A percentile compares a stretch with the other conserved stretches of the same genome.
These are phyloP conservation scores for Aspergillus fumigatus DNA, from an alignment of 2,329 filamentous ascomycete genomes.

Conservation along the genomic window DNA sequence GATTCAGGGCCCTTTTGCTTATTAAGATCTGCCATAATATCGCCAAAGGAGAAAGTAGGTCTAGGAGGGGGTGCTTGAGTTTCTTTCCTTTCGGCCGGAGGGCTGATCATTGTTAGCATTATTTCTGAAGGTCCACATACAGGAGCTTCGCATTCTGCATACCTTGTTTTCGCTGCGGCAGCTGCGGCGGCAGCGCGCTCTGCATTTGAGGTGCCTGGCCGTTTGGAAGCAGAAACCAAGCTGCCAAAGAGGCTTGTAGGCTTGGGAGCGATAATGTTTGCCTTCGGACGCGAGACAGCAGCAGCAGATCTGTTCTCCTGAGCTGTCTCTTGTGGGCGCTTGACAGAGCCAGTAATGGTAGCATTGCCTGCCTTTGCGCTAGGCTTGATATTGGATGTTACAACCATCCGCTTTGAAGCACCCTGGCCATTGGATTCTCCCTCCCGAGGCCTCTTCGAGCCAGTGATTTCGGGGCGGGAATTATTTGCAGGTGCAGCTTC, in stretches of 20 bases:
- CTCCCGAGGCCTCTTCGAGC: constrained; percentile 38
- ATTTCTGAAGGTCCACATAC: background rate
- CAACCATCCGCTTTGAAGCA: constrained; percentile 36
- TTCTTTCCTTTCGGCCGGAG: constrained; percentile 33
- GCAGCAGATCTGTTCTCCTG: constrained; percentile 31
- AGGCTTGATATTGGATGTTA: constrained; percentile 32
- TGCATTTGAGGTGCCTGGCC: constrained; percentile 48
- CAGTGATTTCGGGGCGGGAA: constrained; percentile 21
- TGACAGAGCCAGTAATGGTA: constrained; percentile 21
- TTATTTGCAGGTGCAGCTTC: constrained; percentile 12
- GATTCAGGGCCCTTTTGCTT: constrained; percentile 54
- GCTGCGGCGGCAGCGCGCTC: constrained; percentile 43
- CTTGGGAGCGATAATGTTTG: constrained; percentile 39
- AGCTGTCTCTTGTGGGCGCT: constrained; percentile 21
- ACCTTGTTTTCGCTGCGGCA: constrained; percentile 34
- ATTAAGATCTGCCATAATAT: constrained; percentile 47
- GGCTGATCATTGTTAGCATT: constrained; percentile 22
- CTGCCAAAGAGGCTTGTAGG: constrained; percentile 44
- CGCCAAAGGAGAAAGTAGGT: constrained; percentile 46
- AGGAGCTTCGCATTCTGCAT: constrained; percentile 10
- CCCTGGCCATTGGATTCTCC: constrained; percentile 32
- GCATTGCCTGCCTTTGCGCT: constrained; percentile 22
- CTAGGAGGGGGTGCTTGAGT: constrained; percentile 31
- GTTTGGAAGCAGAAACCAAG: constrained; percentile 46
- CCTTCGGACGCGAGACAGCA: constrained; percentile 30